Evolutionary conservation across 257 asterid genomes (phyloP).

Genomic region (Nicotiana obtusifolia): DNA sequence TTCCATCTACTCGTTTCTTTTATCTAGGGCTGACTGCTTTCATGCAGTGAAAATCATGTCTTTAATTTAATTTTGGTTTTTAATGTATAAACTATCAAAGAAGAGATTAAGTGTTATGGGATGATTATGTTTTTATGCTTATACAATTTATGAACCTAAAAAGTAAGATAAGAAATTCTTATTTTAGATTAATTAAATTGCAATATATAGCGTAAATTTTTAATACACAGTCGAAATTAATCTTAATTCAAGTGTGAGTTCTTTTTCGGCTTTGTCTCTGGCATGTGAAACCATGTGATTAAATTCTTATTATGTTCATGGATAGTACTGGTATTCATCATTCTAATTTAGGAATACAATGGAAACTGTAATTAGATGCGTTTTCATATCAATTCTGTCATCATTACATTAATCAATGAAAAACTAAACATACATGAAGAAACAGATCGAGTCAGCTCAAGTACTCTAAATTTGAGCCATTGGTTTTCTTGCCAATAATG

Average conservation of each 20-base stretch:
- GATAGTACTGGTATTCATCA: not conserved
- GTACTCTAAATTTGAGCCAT: not conserved
- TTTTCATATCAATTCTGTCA: not conserved
- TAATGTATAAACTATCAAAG: too few relatives aligned
- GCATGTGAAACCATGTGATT: not conserved
- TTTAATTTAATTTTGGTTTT: not conserved
- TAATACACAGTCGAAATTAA: too few relatives aligned
- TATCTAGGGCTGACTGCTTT: not conserved
- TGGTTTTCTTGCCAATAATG: constrained; percentile 6
- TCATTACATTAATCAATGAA: constrained; percentile 1
- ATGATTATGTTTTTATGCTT: too few relatives aligned
- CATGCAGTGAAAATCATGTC: not conserved
- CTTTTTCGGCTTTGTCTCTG: not conserved
- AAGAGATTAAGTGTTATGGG: too few relatives aligned
- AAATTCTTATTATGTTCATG: not conserved
- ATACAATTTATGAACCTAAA: too few relatives aligned
- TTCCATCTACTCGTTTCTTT: not conserved
- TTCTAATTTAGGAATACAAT: not conserved
- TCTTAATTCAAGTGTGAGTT: too few relatives aligned
- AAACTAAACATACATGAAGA: not conserved
- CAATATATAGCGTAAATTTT: too few relatives aligned
- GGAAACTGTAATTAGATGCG: not conserved
- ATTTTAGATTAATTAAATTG: too few relatives aligned
- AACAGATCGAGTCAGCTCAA: not conserved
- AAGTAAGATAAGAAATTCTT: too few relatives aligned